These are phyloP conservation scores for Colletotrichum viniferum DNA, from an alignment of 2,329 filamentous ascomycete genomes.

Conservation along the genomic window DNA sequence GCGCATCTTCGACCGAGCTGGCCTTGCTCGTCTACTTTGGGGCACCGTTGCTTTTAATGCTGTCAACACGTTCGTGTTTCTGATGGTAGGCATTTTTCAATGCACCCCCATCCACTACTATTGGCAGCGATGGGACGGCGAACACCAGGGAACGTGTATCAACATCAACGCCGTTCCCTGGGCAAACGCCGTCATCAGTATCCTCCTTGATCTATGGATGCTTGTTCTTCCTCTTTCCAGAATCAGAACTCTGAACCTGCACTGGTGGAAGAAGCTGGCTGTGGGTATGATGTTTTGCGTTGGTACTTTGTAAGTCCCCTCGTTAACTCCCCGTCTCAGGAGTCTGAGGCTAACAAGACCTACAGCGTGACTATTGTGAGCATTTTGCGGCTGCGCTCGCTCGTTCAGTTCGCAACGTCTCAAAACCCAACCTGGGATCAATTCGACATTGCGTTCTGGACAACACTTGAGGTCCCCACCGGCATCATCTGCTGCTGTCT, in stretches of 20 bases:
- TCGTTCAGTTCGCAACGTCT: conserved; percentile 29
- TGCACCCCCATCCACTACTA: conserved; percentile 43
- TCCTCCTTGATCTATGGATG: conserved; percentile 47
- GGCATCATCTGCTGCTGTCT: conserved; percentile 17
- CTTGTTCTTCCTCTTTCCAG: conserved; percentile 44
- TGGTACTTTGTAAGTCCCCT: conserved; percentile 41
- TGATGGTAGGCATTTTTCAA: conserved; percentile 37
- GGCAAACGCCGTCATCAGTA: conserved; percentile 45
- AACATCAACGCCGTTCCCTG: conserved; percentile 44
- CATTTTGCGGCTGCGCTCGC: conserved; percentile 31
- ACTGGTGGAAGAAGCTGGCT: conserved; percentile 46
- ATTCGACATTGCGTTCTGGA: conserved; percentile 26
- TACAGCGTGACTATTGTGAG: conserved; percentile 34
- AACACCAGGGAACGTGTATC: conserved; percentile 43
- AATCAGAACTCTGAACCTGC: conserved; percentile 35
- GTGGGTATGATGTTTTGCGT: conserved; percentile 48
- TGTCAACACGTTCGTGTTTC: conserved; percentile 33
- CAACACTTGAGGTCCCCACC: conserved; percentile 9
- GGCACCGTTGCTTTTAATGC: conserved; percentile 34
- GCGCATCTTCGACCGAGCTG: conserved; percentile 39
- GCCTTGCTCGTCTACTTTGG: conserved; percentile 35
- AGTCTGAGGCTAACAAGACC: not conserved
- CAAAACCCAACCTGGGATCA: conserved; percentile 34
- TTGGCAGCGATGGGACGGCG: conserved; percentile 46
- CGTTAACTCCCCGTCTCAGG: not conserved